These are phyloP conservation scores for Coemansia reversa DNA, from an alignment of 192 early-diverging fungal genomes.

Conservation along the genomic window DNA sequence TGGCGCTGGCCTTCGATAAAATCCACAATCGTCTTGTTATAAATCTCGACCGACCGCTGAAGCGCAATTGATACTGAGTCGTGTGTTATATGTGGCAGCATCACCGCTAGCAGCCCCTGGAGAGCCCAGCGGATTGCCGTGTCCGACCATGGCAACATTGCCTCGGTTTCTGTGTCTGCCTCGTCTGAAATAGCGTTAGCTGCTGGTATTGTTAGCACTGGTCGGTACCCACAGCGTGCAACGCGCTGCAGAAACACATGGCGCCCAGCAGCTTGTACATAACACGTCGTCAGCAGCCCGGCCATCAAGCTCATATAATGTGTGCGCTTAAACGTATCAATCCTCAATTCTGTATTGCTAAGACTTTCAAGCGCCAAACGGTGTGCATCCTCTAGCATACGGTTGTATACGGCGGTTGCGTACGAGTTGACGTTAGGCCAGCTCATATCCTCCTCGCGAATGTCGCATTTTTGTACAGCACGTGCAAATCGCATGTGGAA, in stretches of 20 bases:
- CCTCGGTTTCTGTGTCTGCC: conserved; percentile 18
- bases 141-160: conserved; percentile 13
- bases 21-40: conserved; percentile 34
- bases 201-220: conserved; percentile 28
- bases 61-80: conserved; percentile 35
- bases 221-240: conserved; percentile 13
- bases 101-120: conserved; percentile 26
- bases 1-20: conserved; percentile 4
- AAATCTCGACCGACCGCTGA: conserved; percentile 38
- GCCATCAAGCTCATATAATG: conserved; percentile 31
- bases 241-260: conserved; percentile 23
- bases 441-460: conserved; percentile 24
- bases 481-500: conserved; percentile 34
- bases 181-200: conserved; percentile 28
- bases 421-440: conserved; percentile 37
- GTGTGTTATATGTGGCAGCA: conserved; percentile 28
- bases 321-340: conserved; percentile 18
- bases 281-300: conserved; percentile 20
- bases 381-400: conserved; percentile 34
- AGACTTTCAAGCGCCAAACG: conserved; percentile 28
- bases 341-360: conserved; percentile 5
- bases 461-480: conserved; percentile 22
- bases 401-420: conserved; percentile 41
- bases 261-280: conserved; percentile 23
- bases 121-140: conserved; percentile 33